phyloP scores from a whole-genome alignment of 1,284 basidiomycete genomes.

The Ceratobasidium theobromae region DNA sequence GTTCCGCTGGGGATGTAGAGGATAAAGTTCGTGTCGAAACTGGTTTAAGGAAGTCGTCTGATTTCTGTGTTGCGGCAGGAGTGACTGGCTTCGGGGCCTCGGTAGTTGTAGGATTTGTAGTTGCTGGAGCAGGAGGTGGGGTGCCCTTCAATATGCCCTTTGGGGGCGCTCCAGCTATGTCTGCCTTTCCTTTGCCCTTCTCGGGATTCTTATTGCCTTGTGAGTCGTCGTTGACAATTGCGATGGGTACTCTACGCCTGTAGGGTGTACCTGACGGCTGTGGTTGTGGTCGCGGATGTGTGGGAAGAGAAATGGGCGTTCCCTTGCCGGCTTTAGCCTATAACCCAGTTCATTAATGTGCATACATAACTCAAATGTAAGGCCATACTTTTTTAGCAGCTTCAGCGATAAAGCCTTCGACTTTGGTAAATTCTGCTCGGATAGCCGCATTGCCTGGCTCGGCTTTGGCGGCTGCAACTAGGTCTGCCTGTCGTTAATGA shows the following conservation, averaged over 20 bases:
- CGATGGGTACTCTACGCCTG: conserved; percentile 68
- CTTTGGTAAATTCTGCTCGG: conserved; percentile 55
- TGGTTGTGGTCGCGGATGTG: conserved; percentile 18
- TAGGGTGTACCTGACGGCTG: conserved; percentile 38
- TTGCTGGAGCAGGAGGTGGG: conserved; percentile 31
- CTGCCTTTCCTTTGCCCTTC: background rate
- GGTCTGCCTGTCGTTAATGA: conserved; percentile 8
- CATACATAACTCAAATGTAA: conserved; percentile 34
- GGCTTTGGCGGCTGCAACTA: conserved; percentile 6
- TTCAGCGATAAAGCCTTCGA: conserved; percentile 43
- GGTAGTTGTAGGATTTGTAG: too few species aligned
- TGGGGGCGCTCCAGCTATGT: background rate
- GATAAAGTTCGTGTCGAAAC: conserved; percentile 42
- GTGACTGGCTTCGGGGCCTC: background rate
- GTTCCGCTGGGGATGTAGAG: conserved; percentile 39
- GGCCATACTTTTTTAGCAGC: conserved; percentile 42
- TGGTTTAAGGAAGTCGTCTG: conserved; percentile 37
- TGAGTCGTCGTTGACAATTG: conserved; percentile 54
- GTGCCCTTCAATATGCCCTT: conserved; percentile 32
- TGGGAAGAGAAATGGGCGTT: conserved; percentile 34
- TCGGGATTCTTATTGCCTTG: background rate
- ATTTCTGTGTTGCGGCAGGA: conserved; percentile 29
- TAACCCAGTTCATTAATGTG: conserved; percentile 9
- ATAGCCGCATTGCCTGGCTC: conserved; percentile 57
- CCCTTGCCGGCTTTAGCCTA: conserved; percentile 30